Evolutionary conservation across 2,329 filamentous ascomycete genomes (phyloP).

Genomic region (Biscogniauxia mediterranea): DNA sequence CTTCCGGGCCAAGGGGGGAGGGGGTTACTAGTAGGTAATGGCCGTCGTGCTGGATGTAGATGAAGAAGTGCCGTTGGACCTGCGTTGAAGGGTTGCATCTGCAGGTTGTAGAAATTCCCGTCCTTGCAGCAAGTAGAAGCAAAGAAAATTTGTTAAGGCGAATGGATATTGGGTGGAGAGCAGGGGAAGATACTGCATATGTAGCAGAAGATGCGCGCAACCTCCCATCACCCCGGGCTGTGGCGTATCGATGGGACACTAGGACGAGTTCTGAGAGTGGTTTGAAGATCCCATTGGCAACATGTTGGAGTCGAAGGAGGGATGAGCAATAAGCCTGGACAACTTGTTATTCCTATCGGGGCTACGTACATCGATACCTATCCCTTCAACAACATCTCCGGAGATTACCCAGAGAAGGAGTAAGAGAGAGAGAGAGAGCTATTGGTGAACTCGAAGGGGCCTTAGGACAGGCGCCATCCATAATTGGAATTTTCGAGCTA

Average conservation of each 20-base stretch:
- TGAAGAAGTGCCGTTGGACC: background rate
- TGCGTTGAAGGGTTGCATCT: conserved; percentile 3
- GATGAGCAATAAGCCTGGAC: too few species aligned
- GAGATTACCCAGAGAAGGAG: too few species aligned
- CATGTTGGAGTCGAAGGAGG: too few species aligned
- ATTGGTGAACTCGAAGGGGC: too few species aligned
- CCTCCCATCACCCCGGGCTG: background rate
- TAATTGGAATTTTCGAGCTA: too few species aligned
- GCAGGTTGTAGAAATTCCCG: background rate
- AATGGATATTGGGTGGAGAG: background rate
- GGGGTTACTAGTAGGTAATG: background rate
- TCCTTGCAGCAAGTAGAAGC: background rate
- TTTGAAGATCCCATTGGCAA: background rate
- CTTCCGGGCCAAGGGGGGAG: background rate
- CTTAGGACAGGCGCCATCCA: too few species aligned
- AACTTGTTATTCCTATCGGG: too few species aligned
- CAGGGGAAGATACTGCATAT: background rate
- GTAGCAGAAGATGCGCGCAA: background rate
- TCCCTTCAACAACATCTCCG: too few species aligned
- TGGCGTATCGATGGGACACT: background rate
- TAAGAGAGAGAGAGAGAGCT: too few species aligned
- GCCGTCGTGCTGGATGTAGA: background rate
- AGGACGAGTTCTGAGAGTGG: background rate
- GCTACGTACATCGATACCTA: too few species aligned
- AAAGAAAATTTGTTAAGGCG: background rate